Percentiles rank a stretch among this genome's conserved stretches.
Conservation (phyloP, 768 basidiomycete species). For the Suillus tomentosus region DNA sequence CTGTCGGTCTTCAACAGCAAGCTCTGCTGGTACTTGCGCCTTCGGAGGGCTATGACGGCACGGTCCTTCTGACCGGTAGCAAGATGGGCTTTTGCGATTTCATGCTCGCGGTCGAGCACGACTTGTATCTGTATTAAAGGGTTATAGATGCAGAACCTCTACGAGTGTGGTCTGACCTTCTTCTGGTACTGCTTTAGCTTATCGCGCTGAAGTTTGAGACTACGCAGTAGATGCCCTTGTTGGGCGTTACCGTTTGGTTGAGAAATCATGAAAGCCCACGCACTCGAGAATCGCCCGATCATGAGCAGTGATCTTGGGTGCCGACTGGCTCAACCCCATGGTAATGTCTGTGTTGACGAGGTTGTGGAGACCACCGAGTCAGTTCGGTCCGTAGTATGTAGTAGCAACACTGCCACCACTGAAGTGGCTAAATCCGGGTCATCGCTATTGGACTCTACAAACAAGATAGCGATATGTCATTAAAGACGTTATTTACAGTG, state of each 20-base stretch:
- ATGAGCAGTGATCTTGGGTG: constrained; percentile 88
- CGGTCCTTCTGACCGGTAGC: constrained; percentile 81
- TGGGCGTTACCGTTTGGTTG: constrained; percentile 22
- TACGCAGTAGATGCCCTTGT: constrained; percentile 34
- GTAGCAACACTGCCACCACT: constrained; percentile 8
- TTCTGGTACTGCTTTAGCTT: constrained; percentile 96
- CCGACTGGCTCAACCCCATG: constrained; percentile 75
- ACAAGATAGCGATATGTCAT: background rate
- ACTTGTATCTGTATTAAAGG: constrained; percentile 67
- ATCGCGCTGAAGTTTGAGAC: constrained; percentile 94
- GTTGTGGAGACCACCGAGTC: background rate
- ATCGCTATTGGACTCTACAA: background rate
- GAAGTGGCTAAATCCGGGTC: background rate
- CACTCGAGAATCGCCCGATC: constrained; percentile 96
- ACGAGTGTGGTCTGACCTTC: constrained; percentile 53
- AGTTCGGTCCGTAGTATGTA: too few species aligned
- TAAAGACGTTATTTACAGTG: background rate
- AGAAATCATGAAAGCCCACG: constrained; percentile 36
- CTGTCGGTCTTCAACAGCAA: constrained; percentile 85
- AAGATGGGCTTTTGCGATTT: constrained; percentile 85
- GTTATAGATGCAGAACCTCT: background rate
- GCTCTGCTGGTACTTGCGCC: constrained; percentile 92
- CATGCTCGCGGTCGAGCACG: constrained; percentile 84
- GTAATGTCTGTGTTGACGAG: constrained; percentile 4
- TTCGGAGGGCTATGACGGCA: constrained; percentile 84